Conservation (phyloP, 768 basidiomycete species). For the Pleurotus citrinopileatus region DNA sequence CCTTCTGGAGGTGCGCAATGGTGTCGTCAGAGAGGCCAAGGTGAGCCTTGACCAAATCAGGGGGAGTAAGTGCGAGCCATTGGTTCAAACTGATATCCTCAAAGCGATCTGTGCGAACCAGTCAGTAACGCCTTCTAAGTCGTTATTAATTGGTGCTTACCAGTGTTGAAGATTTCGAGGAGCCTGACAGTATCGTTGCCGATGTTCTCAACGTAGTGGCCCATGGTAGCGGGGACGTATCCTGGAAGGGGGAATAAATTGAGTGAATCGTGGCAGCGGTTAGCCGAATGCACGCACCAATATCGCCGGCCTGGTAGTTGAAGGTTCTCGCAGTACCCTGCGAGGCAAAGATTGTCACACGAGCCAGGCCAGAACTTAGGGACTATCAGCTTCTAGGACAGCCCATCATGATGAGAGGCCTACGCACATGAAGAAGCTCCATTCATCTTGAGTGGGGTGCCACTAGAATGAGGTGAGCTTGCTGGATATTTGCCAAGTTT, state of each 20-base stretch:
- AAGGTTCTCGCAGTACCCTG: slow-evolving; percentile 53
- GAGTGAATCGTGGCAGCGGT: slow-evolving; percentile 4
- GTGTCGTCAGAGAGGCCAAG: slow-evolving; percentile 37
- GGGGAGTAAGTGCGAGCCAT: slow-evolving; percentile 43
- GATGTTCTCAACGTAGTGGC: slow-evolving; percentile 55
- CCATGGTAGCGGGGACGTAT: slow-evolving; percentile 57
- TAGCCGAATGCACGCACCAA: slow-evolving; percentile 27
- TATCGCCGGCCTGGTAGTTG: slow-evolving; percentile 48
- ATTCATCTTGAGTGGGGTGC: slow-evolving; percentile 70
- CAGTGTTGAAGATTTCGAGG: slow-evolving; percentile 46
- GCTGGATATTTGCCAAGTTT: neutral
- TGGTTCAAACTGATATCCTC: slow-evolving; percentile 24
- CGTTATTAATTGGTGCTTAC: slow-evolving; percentile 16
- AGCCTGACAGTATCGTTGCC: slow-evolving; percentile 46
- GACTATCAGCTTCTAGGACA: slow-evolving; percentile 19
- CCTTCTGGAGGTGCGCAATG: slow-evolving; percentile 34
- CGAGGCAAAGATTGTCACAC: slow-evolving; percentile 57
- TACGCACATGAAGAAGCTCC: slow-evolving; percentile 55
- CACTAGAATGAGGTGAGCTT: slow-evolving; percentile 37
- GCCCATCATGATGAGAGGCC: no score
- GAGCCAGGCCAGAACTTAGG: slow-evolving; percentile 46
- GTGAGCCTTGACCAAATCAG: slow-evolving; percentile 43
- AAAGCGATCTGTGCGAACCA: slow-evolving; percentile 22
- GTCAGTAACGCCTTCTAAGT: neutral
- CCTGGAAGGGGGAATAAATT: slow-evolving; percentile 22